A percentile compares a stretch with the other conserved stretches of the same genome.
Evolutionary conservation across 805 yeast genomes (phyloP).

Genomic region (Phaffomyces thermotolerans): DNA sequence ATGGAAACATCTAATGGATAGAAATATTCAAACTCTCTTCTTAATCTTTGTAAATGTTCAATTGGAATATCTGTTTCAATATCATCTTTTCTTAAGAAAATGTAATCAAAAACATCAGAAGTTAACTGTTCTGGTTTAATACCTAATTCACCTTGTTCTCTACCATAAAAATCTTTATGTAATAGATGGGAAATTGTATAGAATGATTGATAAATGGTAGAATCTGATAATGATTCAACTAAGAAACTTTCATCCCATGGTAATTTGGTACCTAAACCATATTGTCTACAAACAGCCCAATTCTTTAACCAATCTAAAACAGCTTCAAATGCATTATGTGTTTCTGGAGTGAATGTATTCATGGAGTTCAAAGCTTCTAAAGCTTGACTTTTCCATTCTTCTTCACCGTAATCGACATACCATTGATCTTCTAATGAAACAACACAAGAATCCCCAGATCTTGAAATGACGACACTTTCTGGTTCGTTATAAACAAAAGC

Average conservation of each 20-base stretch:
- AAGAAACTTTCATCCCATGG: conserved; percentile 96
- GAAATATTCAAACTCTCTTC: conserved; percentile 94
- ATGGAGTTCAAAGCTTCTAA: conserved; percentile 67
- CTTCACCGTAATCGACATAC: conserved; percentile 97
- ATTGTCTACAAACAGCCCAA: conserved; percentile 97
- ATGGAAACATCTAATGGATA: conserved; percentile 90
- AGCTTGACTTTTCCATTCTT: conserved; percentile 75
- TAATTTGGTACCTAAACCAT: conserved; percentile 88
- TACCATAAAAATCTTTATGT: conserved; percentile 83
- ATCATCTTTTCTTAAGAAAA: conserved; percentile 66
- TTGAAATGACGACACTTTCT: conserved; percentile 79
- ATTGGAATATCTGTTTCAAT: conserved; percentile 51
- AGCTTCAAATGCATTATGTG: conserved; percentile 86
- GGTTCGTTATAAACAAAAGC: conserved; percentile 95
- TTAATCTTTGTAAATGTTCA: conserved; percentile 60
- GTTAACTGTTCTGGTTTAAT: conserved; percentile 82
- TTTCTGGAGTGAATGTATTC: conserved; percentile 77
- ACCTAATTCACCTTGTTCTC: conserved; percentile 60
- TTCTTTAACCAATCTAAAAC: conserved; percentile 93
- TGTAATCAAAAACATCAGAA: conserved; percentile 86
- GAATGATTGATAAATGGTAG: conserved; percentile 92
- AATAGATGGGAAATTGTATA: conserved; percentile 84
- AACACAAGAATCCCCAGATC: conserved; percentile 95
- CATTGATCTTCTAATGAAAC: conserved; percentile 98
- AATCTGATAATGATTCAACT: conserved; percentile 92